phyloP scores from a whole-genome alignment of 768 basidiomycete genomes.

The Tubosaeta sp. region DNA sequence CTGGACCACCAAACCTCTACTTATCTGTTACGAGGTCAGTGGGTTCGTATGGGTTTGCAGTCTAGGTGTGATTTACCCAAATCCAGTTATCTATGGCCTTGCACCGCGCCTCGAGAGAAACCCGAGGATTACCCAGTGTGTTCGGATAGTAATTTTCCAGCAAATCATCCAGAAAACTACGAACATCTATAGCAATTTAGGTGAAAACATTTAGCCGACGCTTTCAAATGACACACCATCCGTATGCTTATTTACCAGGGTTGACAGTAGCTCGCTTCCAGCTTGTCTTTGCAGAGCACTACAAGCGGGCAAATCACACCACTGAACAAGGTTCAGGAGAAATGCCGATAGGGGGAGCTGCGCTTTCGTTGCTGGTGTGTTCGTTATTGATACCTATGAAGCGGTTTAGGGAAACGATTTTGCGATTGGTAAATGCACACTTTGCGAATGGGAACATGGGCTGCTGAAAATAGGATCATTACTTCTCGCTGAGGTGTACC shows the following conservation, averaged over 20 bases:
- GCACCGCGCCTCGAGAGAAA: conserved; percentile 38
- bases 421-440: conserved; percentile 33
- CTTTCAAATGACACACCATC: conserved; percentile 42
- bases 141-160: conserved; percentile 46
- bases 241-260: conserved; percentile 74
- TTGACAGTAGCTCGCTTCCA: conserved; percentile 54
- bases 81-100: conserved; percentile 58
- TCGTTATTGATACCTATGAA: conserved; percentile 39
- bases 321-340: conserved; percentile 51
- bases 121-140: conserved; percentile 37
- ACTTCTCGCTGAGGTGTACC: conserved; percentile 53
- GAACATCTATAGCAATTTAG: conserved; percentile 37
- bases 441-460: conserved; percentile 58
- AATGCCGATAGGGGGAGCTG: conserved; percentile 47
- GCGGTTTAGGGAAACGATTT: too few relatives aligned
- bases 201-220: not conserved
- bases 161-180: conserved; percentile 40
- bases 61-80: conserved; percentile 47
- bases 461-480: conserved; percentile 62
- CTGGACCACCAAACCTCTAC: conserved; percentile 74
- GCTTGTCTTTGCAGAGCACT: conserved; percentile 51
- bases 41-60: not conserved
- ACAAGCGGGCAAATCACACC: conserved; percentile 50
- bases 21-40: conserved; percentile 45
- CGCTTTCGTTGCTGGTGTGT: conserved; percentile 31